phyloP scores from a whole-genome alignment of 2,329 filamentous ascomycete genomes.

The Colletotrichum sp. region DNA sequence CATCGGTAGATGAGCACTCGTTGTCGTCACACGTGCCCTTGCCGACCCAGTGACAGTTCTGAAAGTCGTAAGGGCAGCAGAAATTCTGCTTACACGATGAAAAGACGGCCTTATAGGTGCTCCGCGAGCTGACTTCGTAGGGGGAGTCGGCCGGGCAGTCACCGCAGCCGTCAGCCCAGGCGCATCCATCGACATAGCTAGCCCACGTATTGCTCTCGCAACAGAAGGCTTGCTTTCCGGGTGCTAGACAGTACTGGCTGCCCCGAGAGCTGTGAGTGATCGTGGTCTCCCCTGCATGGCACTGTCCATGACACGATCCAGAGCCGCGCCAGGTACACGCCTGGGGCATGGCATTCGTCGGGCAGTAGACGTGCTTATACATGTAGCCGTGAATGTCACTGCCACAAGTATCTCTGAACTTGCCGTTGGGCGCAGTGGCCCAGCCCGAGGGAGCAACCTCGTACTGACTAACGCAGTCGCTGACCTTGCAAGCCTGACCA shows the following conservation, averaged over 20 bases:
- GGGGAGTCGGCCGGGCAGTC: not conserved
- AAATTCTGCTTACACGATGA: not conserved
- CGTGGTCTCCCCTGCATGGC: conserved; percentile 16
- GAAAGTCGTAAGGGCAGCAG: not conserved
- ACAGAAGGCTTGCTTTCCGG: not conserved
- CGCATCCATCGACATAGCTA: not conserved
- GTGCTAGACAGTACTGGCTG: not conserved
- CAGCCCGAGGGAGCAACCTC: not conserved
- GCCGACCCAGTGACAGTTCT: conserved; percentile 39
- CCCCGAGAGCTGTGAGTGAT: not conserved
- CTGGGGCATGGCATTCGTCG: not conserved
- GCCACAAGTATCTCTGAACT: not conserved
- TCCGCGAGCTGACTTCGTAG: not conserved
- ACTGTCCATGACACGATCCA: conserved; percentile 20
- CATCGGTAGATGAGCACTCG: conserved; percentile 30
- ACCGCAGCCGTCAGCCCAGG: not conserved
- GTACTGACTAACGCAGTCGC: not conserved
- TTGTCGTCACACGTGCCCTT: conserved; percentile 36
- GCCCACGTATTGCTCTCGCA: not conserved
- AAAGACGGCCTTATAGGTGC: not conserved
- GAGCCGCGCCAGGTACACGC: conserved; percentile 17
- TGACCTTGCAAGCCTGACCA: not conserved
- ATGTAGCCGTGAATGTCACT: not conserved
- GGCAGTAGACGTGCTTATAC: conserved; percentile 16
- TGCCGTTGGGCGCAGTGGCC: not conserved